Evolutionary conservation across 2,329 filamentous ascomycete genomes (phyloP).

Genomic region (Fusarium pseudonygamai): DNA sequence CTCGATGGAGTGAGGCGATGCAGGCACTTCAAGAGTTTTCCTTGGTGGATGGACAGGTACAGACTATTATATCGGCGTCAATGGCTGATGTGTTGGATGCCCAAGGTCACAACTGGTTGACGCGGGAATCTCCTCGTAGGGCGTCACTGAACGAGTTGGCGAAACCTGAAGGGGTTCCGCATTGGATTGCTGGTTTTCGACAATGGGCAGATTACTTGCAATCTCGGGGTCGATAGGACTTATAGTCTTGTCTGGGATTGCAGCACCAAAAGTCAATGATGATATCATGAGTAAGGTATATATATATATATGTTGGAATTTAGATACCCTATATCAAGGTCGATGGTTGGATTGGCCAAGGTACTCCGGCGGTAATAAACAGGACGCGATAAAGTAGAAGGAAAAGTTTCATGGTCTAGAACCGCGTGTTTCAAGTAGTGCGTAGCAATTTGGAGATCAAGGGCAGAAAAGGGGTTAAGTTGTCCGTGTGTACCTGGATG

Average conservation of each 20-base stretch:
- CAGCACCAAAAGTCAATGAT: background rate
- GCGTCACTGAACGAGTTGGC: conserved; percentile 30
- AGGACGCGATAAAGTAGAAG: background rate
- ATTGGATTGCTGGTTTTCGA: conserved; percentile 36
- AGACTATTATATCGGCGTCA: conserved; percentile 30
- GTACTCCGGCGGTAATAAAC: background rate
- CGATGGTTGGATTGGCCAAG: background rate
- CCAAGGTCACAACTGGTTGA: conserved; percentile 34
- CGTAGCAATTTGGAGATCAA: conserved; percentile 9
- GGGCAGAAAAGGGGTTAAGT: conserved; percentile 30
- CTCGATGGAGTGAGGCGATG: conserved; percentile 36
- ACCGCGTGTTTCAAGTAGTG: conserved; percentile 20
- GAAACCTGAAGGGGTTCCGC: conserved; percentile 32
- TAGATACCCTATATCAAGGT: conserved; percentile 26
- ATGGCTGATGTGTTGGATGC: conserved; percentile 34
- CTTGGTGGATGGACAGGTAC: conserved; percentile 30
- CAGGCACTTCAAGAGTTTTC: conserved; percentile 33
- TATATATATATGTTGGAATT: conserved; percentile 5
- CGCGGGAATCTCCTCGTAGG: conserved; percentile 30
- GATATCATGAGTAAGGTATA: background rate
- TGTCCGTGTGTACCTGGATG: background rate
- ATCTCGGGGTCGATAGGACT: conserved; percentile 6
- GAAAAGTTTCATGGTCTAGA: conserved; percentile 20
- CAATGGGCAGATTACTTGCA: conserved; percentile 34
- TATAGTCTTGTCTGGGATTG: conserved; percentile 1